Evolutionary conservation across 306 rosid species (phyloP).

Genomic region (Dryas octopetala): DNA sequence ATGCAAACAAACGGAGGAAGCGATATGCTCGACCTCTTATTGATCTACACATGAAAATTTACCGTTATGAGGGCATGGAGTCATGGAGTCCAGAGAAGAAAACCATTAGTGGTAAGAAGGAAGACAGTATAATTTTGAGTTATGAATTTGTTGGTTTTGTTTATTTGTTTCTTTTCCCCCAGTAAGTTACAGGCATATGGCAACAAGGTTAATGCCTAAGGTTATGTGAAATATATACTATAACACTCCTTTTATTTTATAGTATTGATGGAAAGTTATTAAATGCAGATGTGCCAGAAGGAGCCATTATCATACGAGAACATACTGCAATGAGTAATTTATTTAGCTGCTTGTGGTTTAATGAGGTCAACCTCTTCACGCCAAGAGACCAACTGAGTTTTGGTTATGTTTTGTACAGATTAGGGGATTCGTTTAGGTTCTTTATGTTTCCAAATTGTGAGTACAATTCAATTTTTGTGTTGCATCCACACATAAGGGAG

Average conservation of each 20-base stretch:
- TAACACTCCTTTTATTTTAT: not conserved
- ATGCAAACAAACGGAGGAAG: slow-evolving; percentile 93
- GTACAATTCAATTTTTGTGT: slow-evolving; percentile 86
- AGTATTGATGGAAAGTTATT: slow-evolving; percentile 19
- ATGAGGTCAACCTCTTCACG: slow-evolving; percentile 93
- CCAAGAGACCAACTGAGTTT: slow-evolving; percentile 99
- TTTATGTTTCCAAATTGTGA: slow-evolving; percentile 96
- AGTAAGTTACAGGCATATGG: not conserved
- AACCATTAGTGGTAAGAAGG: slow-evolving; percentile 76
- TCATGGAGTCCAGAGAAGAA: slow-evolving; percentile 71
- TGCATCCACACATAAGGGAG: slow-evolving; percentile 98
- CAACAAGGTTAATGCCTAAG: not conserved
- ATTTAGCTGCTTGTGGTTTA: slow-evolving; percentile 99
- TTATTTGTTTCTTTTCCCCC: not conserved
- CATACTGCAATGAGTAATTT: slow-evolving; percentile 71
- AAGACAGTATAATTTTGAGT: slow-evolving; percentile 11
- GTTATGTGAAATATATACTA: not conserved
- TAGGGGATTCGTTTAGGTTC: slow-evolving; percentile 59
- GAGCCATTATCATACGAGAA: slow-evolving; percentile 84
- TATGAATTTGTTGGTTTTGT: slow-evolving; percentile 11
- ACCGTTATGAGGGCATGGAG: slow-evolving; percentile 85
- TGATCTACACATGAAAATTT: slow-evolving; percentile 96
- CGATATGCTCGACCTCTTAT: slow-evolving; percentile 97
- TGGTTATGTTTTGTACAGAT: slow-evolving; percentile 86
- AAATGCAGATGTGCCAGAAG: slow-evolving; percentile 95